Evolutionary conservation across 805 yeast species (phyloP).

Genomic region (Wickerhamiella musiphila): DNA sequence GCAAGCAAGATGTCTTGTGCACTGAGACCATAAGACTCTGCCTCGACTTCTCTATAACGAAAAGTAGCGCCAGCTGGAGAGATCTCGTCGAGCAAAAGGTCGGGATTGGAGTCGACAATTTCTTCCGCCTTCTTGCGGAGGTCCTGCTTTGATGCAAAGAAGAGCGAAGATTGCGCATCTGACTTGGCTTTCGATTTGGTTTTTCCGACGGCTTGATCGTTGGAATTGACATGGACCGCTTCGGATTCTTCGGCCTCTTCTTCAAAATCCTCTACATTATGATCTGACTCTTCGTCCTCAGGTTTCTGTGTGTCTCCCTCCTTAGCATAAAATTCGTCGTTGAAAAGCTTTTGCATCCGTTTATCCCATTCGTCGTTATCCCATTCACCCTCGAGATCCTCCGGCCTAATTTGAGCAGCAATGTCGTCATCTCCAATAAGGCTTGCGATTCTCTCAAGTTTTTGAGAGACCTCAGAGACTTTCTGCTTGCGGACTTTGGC

Average conservation of each 20-base stretch:
- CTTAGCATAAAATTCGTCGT: slow-evolving; percentile 63
- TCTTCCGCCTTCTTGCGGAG: slow-evolving; percentile 54
- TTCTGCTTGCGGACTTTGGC: slow-evolving; percentile 60
- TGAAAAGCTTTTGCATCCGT: slow-evolving; percentile 67
- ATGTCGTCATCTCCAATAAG: slow-evolving; percentile 54
- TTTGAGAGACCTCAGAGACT: slow-evolving; percentile 58
- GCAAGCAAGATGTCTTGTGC: slow-evolving; percentile 81
- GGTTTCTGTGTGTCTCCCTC: slow-evolving; percentile 38
- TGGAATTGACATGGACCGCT: slow-evolving; percentile 3
- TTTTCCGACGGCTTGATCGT: slow-evolving; percentile 7
- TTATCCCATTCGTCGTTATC: slow-evolving; percentile 83
- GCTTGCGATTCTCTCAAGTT: slow-evolving; percentile 43
- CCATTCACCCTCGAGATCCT: slow-evolving; percentile 71
- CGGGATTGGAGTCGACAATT: slow-evolving; percentile 57
- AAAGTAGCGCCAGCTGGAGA: slow-evolving; percentile 32
- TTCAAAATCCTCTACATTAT: slow-evolving; percentile 13
- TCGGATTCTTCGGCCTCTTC: slow-evolving; percentile 12
- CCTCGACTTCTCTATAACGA: slow-evolving; percentile 86
- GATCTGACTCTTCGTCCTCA: slow-evolving; percentile 20
- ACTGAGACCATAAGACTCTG: slow-evolving; percentile 76
- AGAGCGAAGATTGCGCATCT: slow-evolving; percentile 26
- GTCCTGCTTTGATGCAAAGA: slow-evolving; percentile 44
- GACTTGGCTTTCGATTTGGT: background rate
- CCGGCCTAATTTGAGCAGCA: slow-evolving; percentile 48
- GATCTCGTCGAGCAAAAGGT: slow-evolving; percentile 46